Percentiles rank a stretch among this genome's conserved stretches.
Evolutionary conservation across 139 green algal species (phyloP).

Genomic region (Chlorella sp.): DNA sequence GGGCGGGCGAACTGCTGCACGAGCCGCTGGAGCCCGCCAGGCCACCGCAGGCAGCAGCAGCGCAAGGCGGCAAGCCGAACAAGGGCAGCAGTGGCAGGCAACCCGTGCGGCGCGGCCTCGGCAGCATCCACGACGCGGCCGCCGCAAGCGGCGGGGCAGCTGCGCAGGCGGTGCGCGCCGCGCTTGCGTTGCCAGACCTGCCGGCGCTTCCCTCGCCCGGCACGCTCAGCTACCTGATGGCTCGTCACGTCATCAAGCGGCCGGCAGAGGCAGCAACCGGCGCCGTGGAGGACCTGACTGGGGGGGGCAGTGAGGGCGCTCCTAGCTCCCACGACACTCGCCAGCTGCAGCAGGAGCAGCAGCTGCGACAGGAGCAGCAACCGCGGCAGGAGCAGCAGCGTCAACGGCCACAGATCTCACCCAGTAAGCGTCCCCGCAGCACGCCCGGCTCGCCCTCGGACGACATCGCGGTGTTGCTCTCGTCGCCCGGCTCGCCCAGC

Average conservation of each 20-base stretch:
- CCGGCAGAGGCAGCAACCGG: not conserved
- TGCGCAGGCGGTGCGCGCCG: not conserved
- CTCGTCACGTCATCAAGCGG: not conserved
- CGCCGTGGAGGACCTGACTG: too few relatives aligned
- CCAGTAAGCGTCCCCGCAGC: conserved; percentile 7
- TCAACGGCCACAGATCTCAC: not conserved
- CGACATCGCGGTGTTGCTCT: not conserved
- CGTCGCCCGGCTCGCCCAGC: too few relatives aligned
- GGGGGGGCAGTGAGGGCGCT: too few relatives aligned
- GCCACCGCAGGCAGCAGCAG: not conserved
- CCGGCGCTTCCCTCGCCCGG: too few relatives aligned
- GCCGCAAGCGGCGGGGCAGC: not conserved
- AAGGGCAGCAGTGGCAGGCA: not conserved
- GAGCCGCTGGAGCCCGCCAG: not conserved
- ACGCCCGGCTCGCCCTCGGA: not conserved
- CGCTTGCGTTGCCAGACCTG: too few relatives aligned
- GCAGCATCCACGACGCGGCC: not conserved
- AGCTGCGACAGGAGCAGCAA: not conserved
- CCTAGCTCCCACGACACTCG: too few relatives aligned
- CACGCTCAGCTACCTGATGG: not conserved
- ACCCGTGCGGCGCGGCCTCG: not conserved
- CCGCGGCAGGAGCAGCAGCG: not conserved
- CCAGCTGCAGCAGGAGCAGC: not conserved
- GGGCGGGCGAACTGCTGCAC: not conserved
- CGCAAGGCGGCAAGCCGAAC: not conserved